Evolutionary conservation across 2,329 filamentous ascomycete species (phyloP).

Genomic region (Xylaria sp.): DNA sequence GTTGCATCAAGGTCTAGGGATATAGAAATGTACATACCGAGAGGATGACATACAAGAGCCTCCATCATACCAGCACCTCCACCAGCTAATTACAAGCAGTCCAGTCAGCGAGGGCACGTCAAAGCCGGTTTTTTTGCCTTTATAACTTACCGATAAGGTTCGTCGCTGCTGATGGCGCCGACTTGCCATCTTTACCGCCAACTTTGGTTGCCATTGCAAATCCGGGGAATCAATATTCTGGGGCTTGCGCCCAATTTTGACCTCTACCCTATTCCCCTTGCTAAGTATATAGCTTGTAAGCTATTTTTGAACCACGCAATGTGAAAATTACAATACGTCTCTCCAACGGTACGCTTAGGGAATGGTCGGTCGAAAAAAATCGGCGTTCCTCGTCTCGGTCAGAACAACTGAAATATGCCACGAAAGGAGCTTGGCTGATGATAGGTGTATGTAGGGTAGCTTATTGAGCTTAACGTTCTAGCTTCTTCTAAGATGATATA

Average conservation of each 20-base stretch:
- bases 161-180: slow-evolving; percentile 84
- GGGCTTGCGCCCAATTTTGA: slow-evolving; percentile 41
- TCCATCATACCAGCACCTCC: slow-evolving; percentile 99
- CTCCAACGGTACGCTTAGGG: slow-evolving; percentile 26
- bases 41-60: slow-evolving; percentile 92
- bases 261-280: not conserved
- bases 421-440: too few relatives aligned
- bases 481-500: not conserved
- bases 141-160: slow-evolving; percentile 80
- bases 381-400: not conserved
- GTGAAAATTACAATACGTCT: not conserved
- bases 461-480: not conserved
- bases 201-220: slow-evolving; percentile 56
- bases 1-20: slow-evolving; percentile 7
- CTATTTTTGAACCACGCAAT: not conserved
- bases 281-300: not conserved
- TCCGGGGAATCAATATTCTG: slow-evolving; percentile 20
- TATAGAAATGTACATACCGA: slow-evolving; percentile 67
- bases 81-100: slow-evolving; percentile 70
- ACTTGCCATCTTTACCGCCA: slow-evolving; percentile 66
- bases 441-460: not conserved
- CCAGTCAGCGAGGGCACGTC: slow-evolving; percentile 13
- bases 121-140: not conserved
- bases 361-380: not conserved
- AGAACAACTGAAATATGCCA: too few relatives aligned